These are phyloP conservation scores for Cylindrotheca closterium DNA, from an alignment of 108 stramenopile genomes.

Conservation along the genomic window DNA sequence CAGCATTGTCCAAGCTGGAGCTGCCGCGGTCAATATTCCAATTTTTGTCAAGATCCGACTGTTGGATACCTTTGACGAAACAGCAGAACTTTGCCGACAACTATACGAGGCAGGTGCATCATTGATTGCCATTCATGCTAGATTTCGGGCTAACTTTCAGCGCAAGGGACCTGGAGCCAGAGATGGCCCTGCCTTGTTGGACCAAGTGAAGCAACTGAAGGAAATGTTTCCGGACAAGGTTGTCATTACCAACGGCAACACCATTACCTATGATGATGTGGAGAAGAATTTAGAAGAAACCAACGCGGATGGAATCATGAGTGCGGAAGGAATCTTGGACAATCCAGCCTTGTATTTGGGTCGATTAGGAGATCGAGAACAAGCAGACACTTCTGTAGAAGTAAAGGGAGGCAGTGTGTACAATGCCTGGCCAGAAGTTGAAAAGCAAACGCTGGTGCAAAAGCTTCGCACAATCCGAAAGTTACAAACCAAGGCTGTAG, in stretches of 20 bases:
- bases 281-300: constrained; percentile 63
- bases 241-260: constrained; percentile 90
- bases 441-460: constrained; percentile 50
- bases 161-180: constrained; percentile 83
- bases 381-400: constrained; percentile 3
- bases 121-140: constrained; percentile 89
- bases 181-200: constrained; percentile 89
- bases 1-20: constrained; percentile 66
- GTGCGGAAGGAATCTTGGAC: constrained; percentile 90
- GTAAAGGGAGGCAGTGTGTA: constrained; percentile 22
- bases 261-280: constrained; percentile 82
- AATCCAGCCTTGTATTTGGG: constrained; percentile 87
- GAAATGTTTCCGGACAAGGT: constrained; percentile 22
- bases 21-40: constrained; percentile 58
- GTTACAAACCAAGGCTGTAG: constrained; percentile 11
- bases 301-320: constrained; percentile 88
- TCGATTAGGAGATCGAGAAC: constrained; percentile 37
- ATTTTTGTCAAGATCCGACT: constrained; percentile 92
- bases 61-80: constrained; percentile 81
- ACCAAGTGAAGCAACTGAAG: constrained; percentile 60
- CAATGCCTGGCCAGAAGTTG: constrained; percentile 5
- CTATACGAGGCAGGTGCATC: constrained; percentile 82
- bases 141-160: constrained; percentile 83
- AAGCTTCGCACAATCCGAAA: constrained; percentile 64
- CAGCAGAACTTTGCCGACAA: constrained; percentile 65